Base-by-base conservation (phyloP, 2,329 filamentous ascomycete species). In the Aureobasidium uvarum region DNA sequence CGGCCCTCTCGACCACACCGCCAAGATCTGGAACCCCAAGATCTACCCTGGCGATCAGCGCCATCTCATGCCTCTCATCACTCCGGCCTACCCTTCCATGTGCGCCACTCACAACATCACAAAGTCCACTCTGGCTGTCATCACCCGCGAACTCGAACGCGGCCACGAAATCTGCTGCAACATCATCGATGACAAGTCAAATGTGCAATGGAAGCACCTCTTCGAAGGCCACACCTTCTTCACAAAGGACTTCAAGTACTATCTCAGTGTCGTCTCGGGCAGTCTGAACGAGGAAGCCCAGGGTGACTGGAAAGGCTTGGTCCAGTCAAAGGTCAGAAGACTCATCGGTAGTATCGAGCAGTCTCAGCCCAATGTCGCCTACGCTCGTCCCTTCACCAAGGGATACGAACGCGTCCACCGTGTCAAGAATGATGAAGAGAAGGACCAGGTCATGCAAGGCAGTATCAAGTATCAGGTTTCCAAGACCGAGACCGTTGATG, bases 31-130 rank as follows among this genome's bases (percentile, higher is more conserved):
- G 94, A 98, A 99, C 73, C 95, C 95, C 39, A 89, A 89, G 82
- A 81, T 92, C 36, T 96, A 96, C 76, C 86, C 87, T 67, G 85
- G 86, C 64, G 95, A 98, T 76, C 85, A 86, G 50, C 90, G 87
- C 70, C 94, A 98, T 77, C 81, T 97, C 62, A 99, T 99, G 95
- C 95, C 95, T 33, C 91, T 99, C 77, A 98, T 99, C 73, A 99
- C 95, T 1, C 95, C 95, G 1, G 93, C 95, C 0, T 98, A 97
- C 75, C 95, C 95, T 2, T 96, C 92, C 58, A 98, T 97, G 93
- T 98, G 95, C 76, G 89, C 95, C 1, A 98, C 95, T 0, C 95
- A 96, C 80, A 98, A 96, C 73, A 89, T 99, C 67, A 93, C 90
- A 3, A 82, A 86, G 69, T 98, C 94, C 0, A 96, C 92, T 1